Conservation (phyloP, 1,139 yeast species). For the Sugiyamaella xylanicola region DNA sequence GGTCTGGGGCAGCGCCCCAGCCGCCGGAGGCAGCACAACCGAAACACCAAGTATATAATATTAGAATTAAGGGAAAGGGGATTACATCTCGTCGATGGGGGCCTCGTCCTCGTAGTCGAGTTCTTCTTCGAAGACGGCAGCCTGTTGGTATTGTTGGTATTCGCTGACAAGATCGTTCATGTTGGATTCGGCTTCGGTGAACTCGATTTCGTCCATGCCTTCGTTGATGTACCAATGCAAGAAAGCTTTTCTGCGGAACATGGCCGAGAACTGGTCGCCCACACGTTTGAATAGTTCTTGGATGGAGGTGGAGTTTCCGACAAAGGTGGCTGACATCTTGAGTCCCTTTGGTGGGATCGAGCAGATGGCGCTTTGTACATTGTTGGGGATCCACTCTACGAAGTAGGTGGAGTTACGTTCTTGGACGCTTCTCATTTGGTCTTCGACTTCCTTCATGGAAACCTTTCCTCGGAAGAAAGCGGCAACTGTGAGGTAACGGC, state of each 20-base stretch:
- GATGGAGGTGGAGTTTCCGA: slow-evolving; percentile 90
- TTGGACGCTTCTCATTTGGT: slow-evolving; percentile 85
- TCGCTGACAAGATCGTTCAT: slow-evolving; percentile 87
- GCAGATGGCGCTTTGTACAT: slow-evolving; percentile 92
- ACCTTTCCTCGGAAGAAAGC: slow-evolving; percentile 94
- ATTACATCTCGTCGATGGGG: slow-evolving; percentile 30
- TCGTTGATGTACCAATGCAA: slow-evolving; percentile 94
- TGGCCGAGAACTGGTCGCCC: slow-evolving; percentile 85
- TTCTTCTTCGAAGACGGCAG: slow-evolving; percentile 66
- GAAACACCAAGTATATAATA: slow-evolving; percentile 8
- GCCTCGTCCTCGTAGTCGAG: slow-evolving; percentile 45
- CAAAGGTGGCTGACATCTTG: slow-evolving; percentile 88
- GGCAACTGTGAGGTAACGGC: slow-evolving; percentile 91
- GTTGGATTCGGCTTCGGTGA: slow-evolving; percentile 83
- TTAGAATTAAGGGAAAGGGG: background rate
- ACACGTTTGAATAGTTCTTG: slow-evolving; percentile 89
- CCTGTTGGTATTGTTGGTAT: slow-evolving; percentile 91
- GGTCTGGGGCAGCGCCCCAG: no score
- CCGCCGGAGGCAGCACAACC: background rate
- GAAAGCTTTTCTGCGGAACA: slow-evolving; percentile 93
- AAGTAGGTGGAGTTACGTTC: slow-evolving; percentile 77
- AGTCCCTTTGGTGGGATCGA: slow-evolving; percentile 84
- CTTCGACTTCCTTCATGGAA: slow-evolving; percentile 89
- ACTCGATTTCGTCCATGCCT: slow-evolving; percentile 95
- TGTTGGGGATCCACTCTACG: slow-evolving; percentile 97